Base-by-base conservation (phyloP, 2,329 filamentous ascomycete species). In the Sphaerulina vaccinii region DNA sequence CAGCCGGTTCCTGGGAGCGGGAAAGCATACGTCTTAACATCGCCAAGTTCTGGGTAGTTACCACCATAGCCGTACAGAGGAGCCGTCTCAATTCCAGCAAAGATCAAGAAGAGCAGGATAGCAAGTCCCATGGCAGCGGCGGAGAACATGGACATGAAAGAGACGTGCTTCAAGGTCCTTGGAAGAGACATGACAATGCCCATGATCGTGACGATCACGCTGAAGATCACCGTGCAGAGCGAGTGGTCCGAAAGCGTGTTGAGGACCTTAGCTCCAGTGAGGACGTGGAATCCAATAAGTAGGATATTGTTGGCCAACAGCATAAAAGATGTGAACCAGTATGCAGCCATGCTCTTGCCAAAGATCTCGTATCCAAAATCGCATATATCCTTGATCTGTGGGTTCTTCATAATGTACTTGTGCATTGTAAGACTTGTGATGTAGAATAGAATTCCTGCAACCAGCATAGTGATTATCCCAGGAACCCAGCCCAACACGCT, bases 281-380 rank as follows among this genome's bases (percentile, higher is more conserved):
- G 67, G 55, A 78, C 65, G 60, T 78, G 75, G 61, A 79, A 78
- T 7, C 75, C 75, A 50, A 78, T 75, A 3, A 79, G 67, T 9
- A 78, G 57, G 56, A 79, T 78, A 59, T 78, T 79, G 64, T 79
- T 78, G 22, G 73, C 73, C n/a, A 78, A 67, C 48, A 78, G 58
- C 73, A 76, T 75, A 61, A 75, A 73, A 0, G 64, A 69, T 1
- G 71, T 72, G 55, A 76, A 76, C 39, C 70, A 64, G 55, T 77
- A 78, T 1, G 75, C 75, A 44, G 72, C 56, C 15, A 65, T 66
- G 53, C 66, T 72, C 52, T 72, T 70, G 18, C 75, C 75, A 54
- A 74, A 78, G 19, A 66, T 65, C 52, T 75, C 71, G 62, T 77
- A 78, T 39, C 71, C 75, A 46, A 78, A 77, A 49, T 77, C 75